phyloP scores from a whole-genome alignment of 257 asterid genomes.

The Primulina tabacum region DNA sequence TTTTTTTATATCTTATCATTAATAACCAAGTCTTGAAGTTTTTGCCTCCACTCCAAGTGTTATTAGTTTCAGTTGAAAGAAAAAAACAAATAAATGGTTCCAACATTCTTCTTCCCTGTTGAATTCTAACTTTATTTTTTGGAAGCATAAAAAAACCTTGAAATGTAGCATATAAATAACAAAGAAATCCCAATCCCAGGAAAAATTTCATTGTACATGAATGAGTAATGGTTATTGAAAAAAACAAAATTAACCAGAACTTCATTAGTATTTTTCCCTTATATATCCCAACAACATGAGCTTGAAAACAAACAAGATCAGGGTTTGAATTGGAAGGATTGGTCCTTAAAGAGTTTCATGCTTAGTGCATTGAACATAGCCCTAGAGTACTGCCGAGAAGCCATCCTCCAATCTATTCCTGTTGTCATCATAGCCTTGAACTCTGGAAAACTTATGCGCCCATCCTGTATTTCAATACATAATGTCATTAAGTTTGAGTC shows the following conservation, averaged over 20 bases:
- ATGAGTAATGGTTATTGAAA: not conserved
- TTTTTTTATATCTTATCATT: too few relatives aligned
- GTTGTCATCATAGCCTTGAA: slow-evolving; percentile 88
- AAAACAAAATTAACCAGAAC: not conserved
- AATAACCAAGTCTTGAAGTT: too few relatives aligned
- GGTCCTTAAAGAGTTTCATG: slow-evolving; percentile 54
- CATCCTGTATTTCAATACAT: slow-evolving; percentile 45
- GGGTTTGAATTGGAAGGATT: slow-evolving; percentile 32
- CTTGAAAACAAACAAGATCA: slow-evolving; percentile 9
- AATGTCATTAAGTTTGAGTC: not conserved
- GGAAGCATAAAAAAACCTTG: too few relatives aligned
- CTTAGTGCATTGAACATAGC: slow-evolving; percentile 78
- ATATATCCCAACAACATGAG: not conserved
- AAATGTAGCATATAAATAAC: too few relatives aligned
- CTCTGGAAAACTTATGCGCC: slow-evolving; percentile 68
- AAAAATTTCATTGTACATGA: too few relatives aligned
- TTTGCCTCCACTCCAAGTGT: not conserved
- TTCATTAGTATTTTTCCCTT: not conserved
- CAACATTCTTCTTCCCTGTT: not conserved
- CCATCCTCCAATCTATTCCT: slow-evolving; percentile 91
- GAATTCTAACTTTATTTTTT: too few relatives aligned
- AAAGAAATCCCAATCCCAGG: not conserved
- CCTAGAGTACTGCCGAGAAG: slow-evolving; percentile 76
- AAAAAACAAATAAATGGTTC: not conserved
- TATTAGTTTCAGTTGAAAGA: too few relatives aligned